Base-by-base conservation (phyloP, 2,329 filamentous ascomycete genomes). In the Botrytis aclada region DNA sequence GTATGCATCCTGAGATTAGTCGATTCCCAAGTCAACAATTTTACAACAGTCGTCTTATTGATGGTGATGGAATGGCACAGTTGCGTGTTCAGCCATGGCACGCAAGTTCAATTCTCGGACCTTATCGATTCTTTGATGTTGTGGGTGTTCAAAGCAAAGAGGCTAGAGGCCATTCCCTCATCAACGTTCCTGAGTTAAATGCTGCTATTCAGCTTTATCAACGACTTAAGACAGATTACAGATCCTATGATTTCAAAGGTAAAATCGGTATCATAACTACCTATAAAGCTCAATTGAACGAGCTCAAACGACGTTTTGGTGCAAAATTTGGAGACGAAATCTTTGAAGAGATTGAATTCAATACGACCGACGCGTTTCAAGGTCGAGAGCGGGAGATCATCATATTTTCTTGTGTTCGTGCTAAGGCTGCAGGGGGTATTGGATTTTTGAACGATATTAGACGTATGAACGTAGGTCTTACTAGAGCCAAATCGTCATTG, bases 391-490 rank as follows among this genome's bases (percentile, higher is more conserved):
- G 94, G 79, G 96, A 99, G 80, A 92, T 99, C 75, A 98, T 99
- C 82, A 98, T 99, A 76, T 99, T 99, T 84, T 98, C 96, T 58
- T 99, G 97, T 82, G 96, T 99, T 74, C 91, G 96, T 84, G 95
- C 96, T 34, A 95, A 92, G 43, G 89, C 93, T n/a, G 93, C 92
- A 12, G 92, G 93, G n/a, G 94, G 95, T 79, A 97, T 99, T 80
- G 96, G 96, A 86, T 99, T 99, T 89, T 92, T 99, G 88, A 93
- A 93, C 71, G 96, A 99, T 81, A 97, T 99, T 80, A 90, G 96
- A 74, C 95, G 96, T 86, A 98, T 99, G 97, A 99, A 99, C 82
- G 96, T 99, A 79, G 96, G 96, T 84, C 86, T 99, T 74, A 99
- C 96, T 34, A 92, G 96, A 85, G 97, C 96, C 8, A 98, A 97